Base-by-base conservation (phyloP, 2,329 filamentous ascomycete genomes). In the Nigrospora osmanthi region DNA sequence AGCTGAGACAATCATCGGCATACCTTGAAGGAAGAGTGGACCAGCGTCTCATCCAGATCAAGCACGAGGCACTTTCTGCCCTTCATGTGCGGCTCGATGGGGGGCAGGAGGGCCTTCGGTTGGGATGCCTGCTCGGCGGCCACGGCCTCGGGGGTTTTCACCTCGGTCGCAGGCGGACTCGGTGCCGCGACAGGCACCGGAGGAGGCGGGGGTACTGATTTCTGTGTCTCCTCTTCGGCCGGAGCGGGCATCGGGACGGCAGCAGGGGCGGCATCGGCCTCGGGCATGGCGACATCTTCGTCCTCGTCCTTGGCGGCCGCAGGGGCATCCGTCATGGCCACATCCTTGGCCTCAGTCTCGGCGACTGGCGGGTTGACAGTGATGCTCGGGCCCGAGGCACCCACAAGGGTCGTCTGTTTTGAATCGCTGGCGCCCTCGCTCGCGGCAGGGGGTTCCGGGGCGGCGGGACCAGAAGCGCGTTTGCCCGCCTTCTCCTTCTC, bases 11-110 rank as follows among this genome's bases (percentile, higher is more conserved):
- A 38, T 36, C 38, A 33, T 7, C 12, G n/a, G 54, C 71, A 54
- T 67, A 94, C 91, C 80, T 98, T 98, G 70, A 98, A 98, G 55
- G 93, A 97, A 65, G 93, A 97, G 70, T 98, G 93, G 19, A 98
- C 93, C 43, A 98, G 70, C 1, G 93, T 98, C 66, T 98, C 93
- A 55, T 98, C 93, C 49, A 98, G 72, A 70, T 98, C 93, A 38
- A 98, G 76, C 15, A 98, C 91, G 35, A 98, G 71, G 58, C 93
- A 98, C 66, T 98, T 98, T 60, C 87, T 84, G 28, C 89, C 89
- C 64, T 85, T 82, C 57, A 93, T 81, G 55, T 87, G 83, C 23
- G 88, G 83, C 35, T 82, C 75, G 53, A 91, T 78, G 1, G 90
- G 83, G n/a, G 89, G 89, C 44, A 98, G 70, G 33, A 98, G 73